phyloP scores from a whole-genome alignment of 345 rosid species.

The Odontarrhena argentea region DNA sequence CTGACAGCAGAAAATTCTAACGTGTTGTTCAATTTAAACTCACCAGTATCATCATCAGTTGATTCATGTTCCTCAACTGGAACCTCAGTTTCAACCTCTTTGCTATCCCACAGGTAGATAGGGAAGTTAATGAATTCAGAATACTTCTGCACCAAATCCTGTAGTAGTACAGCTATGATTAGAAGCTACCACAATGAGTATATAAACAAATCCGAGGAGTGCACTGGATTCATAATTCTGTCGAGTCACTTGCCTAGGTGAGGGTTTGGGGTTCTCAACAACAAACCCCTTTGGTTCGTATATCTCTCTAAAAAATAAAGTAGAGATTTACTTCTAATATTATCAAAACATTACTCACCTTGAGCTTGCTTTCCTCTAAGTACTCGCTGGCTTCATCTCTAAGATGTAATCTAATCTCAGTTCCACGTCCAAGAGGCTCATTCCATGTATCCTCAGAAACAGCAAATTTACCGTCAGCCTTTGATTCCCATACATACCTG shows the following conservation, averaged over 20 bases:
- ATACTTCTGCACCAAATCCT: slow-evolving; percentile 97
- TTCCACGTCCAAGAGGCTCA: slow-evolving; percentile 94
- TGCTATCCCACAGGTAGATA: slow-evolving; percentile 87
- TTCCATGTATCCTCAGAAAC: slow-evolving; percentile 98
- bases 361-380: slow-evolving; percentile 86
- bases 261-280: slow-evolving; percentile 12
- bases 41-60: slow-evolving; percentile 74
- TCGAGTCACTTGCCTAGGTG: not conserved
- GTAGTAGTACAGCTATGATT: slow-evolving; percentile 24
- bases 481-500: slow-evolving; percentile 98
- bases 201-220: slow-evolving; percentile 19
- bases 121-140: slow-evolving; percentile 99
- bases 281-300: not conserved
- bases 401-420: slow-evolving; percentile 92
- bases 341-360: slow-evolving; percentile 49
- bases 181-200: slow-evolving; percentile 20
- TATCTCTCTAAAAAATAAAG: not conserved
- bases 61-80: slow-evolving; percentile 90
- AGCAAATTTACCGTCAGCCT: slow-evolving; percentile 98
- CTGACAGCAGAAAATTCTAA: slow-evolving; percentile 5
- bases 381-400: slow-evolving; percentile 98
- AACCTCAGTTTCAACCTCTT: slow-evolving; percentile 89
- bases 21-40: slow-evolving; percentile 20
- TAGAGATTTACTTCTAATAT: not conserved
- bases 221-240: slow-evolving; percentile 5